Base-by-base conservation (phyloP, 2,329 filamentous ascomycete species). In the Hymenoscyphus infarciens region DNA sequence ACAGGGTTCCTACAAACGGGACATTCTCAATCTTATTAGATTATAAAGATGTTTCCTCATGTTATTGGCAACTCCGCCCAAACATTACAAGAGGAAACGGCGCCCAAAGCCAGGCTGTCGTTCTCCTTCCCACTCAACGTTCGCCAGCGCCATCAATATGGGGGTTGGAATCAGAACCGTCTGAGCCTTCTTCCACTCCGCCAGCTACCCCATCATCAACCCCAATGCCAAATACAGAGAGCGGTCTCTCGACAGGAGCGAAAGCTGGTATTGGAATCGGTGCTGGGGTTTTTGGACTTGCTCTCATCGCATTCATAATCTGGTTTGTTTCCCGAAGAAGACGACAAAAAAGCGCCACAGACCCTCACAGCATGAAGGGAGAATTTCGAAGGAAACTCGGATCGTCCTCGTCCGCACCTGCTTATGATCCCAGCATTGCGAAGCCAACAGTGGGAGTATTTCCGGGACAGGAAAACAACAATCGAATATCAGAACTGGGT, bases 41-140 rank as follows among this genome's bases (percentile, higher is more conserved):
- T 13, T 70, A 63, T 61, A 25, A 57, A 3, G 59, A 63, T 15
- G 52, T 63, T 0, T 57, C 63, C 1, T 59, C 61, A n/a, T 70
- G 68, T 39, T 65, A 64, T 39, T 69, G 66, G 33, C 62, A 70
- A 57, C 57, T 70, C 16, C 60, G 64, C 31, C 68, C 67, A 27
- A 62, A 68, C 39, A 54, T 39, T 7, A 45, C 60, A 3, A 52
- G 45, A 6, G 67, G 64, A 1, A 45, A 52, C 19, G 68, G 67
- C 16, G 62, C 63, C 0, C 67, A 68, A 29, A 59, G 57, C 22
- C 35, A 59, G 27, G 19, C 22, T 42, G 22, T 59, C 19, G 57
- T 59, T 8, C n/a, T 59, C 10, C 16, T 49, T 25, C 25, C 38
- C 38, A 25, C 11, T 16, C 13, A 22, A 52, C 38, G 57, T 27